These are phyloP conservation scores for Choanephora cucurbitarum DNA, from an alignment of 371 early-diverging fungal genomes.

Conservation along the genomic window DNA sequence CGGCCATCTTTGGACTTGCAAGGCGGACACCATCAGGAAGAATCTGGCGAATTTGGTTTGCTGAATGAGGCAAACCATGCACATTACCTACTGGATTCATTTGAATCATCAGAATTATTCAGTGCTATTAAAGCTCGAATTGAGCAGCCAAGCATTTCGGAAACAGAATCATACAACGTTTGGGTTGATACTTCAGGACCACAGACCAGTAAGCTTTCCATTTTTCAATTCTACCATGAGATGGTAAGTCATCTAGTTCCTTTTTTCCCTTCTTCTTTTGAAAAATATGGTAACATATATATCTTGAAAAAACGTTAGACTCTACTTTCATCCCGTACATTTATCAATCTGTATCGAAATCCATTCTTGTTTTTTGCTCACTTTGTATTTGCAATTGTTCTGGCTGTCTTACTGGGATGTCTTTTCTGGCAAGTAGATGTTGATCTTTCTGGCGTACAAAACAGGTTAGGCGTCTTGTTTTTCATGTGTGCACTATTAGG, in stretches of 20 bases:
- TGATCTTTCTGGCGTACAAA: conserved; percentile 82
- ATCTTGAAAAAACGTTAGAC: conserved; percentile 15
- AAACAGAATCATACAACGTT: conserved; percentile 18
- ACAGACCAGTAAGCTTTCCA: conserved; percentile 76
- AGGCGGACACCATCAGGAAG: not conserved
- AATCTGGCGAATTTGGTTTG: conserved; percentile 30
- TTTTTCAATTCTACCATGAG: conserved; percentile 53
- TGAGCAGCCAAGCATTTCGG: conserved; percentile 5
- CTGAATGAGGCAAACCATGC: conserved; percentile 42
- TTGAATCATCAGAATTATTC: conserved; percentile 27
- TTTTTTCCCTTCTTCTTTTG: too few species aligned
- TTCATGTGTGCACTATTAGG: conserved; percentile 85
- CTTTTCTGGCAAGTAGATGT: conserved; percentile 81
- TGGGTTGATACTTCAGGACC: conserved; percentile 38
- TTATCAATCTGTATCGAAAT: conserved; percentile 49
- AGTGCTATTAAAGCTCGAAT: conserved; percentile 23
- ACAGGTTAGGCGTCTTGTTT: conserved; percentile 78
- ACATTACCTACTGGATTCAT: conserved; percentile 40
- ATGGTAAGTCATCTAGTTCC: conserved; percentile 33
- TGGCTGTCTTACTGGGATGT: conserved; percentile 66
- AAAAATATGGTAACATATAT: too few species aligned
- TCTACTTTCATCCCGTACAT: conserved; percentile 48
- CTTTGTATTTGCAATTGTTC: conserved; percentile 31
- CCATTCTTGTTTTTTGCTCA: conserved; percentile 51
- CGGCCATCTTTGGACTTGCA: conserved; percentile 9